phyloP scores from a whole-genome alignment of 2,329 filamentous ascomycete species.

The Beauveria sp. region DNA sequence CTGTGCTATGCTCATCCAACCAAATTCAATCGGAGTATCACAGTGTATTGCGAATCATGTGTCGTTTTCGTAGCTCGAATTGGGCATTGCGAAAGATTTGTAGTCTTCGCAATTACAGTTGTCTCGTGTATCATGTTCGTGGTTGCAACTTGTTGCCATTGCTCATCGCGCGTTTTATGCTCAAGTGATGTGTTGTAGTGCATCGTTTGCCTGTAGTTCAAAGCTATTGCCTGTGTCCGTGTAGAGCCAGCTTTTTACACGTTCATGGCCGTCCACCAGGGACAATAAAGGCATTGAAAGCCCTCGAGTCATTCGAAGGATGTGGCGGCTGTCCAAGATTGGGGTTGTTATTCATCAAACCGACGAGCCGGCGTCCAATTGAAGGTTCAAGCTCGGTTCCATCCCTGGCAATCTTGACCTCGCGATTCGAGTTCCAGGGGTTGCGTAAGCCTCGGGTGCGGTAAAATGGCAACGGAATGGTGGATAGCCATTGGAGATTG shows the following conservation, averaged over 20 bases:
- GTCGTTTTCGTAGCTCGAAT: background rate
- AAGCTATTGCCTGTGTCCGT: no score
- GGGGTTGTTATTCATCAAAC: constrained; percentile 59
- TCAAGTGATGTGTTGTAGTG: background rate
- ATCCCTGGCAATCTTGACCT: constrained; percentile 93
- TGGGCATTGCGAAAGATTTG: background rate
- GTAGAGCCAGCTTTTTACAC: background rate
- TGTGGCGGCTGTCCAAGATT: background rate
- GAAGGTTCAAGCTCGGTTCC: constrained; percentile 86
- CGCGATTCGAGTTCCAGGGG: constrained; percentile 89
- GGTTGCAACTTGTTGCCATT: background rate
- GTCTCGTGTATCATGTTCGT: background rate
- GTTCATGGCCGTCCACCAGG: background rate
- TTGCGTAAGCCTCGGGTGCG: constrained; percentile 81
- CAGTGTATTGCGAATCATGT: background rate
- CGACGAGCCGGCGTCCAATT: constrained; percentile 68
- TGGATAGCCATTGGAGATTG: constrained; percentile 83
- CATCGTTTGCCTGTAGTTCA: background rate
- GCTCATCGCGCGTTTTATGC: no score
- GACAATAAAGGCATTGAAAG: background rate
- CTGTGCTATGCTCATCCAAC: background rate
- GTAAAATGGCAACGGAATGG: constrained; percentile 77
- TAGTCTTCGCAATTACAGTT: background rate
- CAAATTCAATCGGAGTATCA: background rate
- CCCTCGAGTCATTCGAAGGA: background rate